phyloP scores from a whole-genome alignment of 140 eudicot genomes.

The Senecio squalidus region DNA sequence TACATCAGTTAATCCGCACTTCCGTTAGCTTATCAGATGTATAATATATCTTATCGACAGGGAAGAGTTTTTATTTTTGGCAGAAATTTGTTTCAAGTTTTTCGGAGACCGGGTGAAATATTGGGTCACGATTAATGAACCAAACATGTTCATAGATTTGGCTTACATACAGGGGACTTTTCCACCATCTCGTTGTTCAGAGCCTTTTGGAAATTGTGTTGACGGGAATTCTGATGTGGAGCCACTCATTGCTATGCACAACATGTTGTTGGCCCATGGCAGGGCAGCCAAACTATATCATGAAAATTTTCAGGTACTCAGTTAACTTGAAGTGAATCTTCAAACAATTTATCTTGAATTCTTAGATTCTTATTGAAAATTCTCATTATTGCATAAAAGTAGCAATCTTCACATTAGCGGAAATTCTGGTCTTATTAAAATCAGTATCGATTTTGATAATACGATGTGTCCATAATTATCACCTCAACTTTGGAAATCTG shows the following conservation, averaged over 20 bases:
- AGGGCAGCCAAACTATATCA: constrained; percentile 56
- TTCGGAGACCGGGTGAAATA: constrained; percentile 76
- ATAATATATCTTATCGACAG: constrained; percentile 25
- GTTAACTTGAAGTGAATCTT: neutral
- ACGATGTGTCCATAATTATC: neutral
- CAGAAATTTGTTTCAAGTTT: constrained; percentile 46
- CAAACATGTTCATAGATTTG: constrained; percentile 35
- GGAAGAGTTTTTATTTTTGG: constrained; percentile 55
- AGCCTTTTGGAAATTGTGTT: constrained; percentile 59
- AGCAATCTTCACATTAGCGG: neutral
- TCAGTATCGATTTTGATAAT: neutral
- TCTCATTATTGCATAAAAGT: neutral
- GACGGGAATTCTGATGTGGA: constrained; percentile 65
- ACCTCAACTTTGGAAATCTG: constrained; percentile 1
- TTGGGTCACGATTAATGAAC: constrained; percentile 74
- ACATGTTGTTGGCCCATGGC: constrained; percentile 70
- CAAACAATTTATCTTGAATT: neutral
- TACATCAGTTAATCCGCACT: neutral
- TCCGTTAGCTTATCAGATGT: neutral
- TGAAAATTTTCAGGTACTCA: constrained; percentile 36
- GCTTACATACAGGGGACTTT: constrained; percentile 33
- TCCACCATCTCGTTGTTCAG: constrained; percentile 70
- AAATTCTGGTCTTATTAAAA: neutral
- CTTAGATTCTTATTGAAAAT: neutral
- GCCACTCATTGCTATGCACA: constrained; percentile 61